Conservation (phyloP, 2,329 filamentous ascomycete genomes). For the Ascochyta viciae-villosae region DNA sequence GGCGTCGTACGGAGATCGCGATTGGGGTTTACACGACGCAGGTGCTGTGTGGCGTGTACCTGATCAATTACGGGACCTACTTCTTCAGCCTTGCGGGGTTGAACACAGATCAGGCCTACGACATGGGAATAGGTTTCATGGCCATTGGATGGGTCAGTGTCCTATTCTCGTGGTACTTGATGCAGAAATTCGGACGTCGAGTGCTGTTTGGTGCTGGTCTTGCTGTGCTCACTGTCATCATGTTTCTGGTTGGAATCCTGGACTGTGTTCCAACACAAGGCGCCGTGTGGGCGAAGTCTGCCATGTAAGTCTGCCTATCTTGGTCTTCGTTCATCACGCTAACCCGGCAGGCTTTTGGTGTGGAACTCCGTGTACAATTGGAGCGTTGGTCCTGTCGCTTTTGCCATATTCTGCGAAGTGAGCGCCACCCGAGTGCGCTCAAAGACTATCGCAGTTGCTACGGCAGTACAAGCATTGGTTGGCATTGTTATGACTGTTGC, state of each 20-base stretch:
- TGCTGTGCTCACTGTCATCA: slow-evolving; percentile 60
- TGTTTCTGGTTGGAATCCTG: slow-evolving; percentile 80
- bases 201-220: slow-evolving; percentile 74
- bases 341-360: slow-evolving; percentile 9
- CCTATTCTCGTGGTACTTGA: slow-evolving; percentile 77
- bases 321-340: neutral
- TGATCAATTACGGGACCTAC: slow-evolving; percentile 53
- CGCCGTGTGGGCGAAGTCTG: slow-evolving; percentile 42
- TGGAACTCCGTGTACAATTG: slow-evolving; percentile 73
- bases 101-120: slow-evolving; percentile 43
- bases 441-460: slow-evolving; percentile 82
- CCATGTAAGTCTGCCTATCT: slow-evolving; percentile 44
- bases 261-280: slow-evolving; percentile 59
- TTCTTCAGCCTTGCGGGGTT: slow-evolving; percentile 55
- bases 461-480: slow-evolving; percentile 49
- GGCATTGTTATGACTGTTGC: slow-evolving; percentile 43
- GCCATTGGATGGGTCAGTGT: slow-evolving; percentile 76
- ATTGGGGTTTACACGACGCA: slow-evolving; percentile 55
- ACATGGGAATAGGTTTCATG: slow-evolving; percentile 59
- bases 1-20: slow-evolving; percentile 76
- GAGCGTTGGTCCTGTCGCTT: slow-evolving; percentile 84
- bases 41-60: slow-evolving; percentile 50
- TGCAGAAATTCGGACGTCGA: slow-evolving; percentile 76
- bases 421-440: slow-evolving; percentile 72
- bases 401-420: slow-evolving; percentile 81